Evolutionary conservation across 345 rosid genomes (phyloP).

Genomic region (Euphorbia pulcherrima): DNA sequence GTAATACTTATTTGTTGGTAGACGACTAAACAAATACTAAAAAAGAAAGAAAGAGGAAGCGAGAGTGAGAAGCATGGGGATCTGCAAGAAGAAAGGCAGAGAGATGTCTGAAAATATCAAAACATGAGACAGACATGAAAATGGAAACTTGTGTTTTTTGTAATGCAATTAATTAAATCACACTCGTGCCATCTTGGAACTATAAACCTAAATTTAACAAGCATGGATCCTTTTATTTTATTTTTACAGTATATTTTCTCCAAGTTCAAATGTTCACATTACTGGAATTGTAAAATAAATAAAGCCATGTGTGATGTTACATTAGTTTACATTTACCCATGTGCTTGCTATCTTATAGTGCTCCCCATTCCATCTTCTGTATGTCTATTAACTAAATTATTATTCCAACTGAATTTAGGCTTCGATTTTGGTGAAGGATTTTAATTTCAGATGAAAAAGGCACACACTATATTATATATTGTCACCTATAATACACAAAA

Average conservation of each 20-base stretch:
- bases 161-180: neutral
- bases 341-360: slow-evolving; percentile 36
- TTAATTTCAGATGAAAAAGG: too few relatives aligned
- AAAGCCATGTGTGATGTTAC: neutral
- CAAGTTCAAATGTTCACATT: neutral
- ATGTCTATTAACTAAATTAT: neutral
- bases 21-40: neutral
- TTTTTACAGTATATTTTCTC: neutral
- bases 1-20: too few relatives aligned
- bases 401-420: slow-evolving; percentile 28
- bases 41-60: neutral
- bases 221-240: slow-evolving; percentile 10
- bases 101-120: slow-evolving; percentile 35
- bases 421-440: slow-evolving; percentile 26
- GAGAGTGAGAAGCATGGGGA: slow-evolving; percentile 23
- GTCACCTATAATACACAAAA: too few relatives aligned
- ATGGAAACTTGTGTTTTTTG: slow-evolving; percentile 29
- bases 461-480: too few relatives aligned
- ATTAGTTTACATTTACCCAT: slow-evolving; percentile 23
- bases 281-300: neutral
- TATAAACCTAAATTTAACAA: slow-evolving; percentile 1
- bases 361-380: slow-evolving; percentile 34
- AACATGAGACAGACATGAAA: slow-evolving; percentile 31
- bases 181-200: slow-evolving; percentile 53
- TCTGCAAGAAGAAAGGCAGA: slow-evolving; percentile 23